Evolutionary conservation across 192 early-diverging fungal genomes (phyloP), one percentile per base, ranked within the genome.

Genomic region (Tieghemiomyces parasiticus): DNA sequence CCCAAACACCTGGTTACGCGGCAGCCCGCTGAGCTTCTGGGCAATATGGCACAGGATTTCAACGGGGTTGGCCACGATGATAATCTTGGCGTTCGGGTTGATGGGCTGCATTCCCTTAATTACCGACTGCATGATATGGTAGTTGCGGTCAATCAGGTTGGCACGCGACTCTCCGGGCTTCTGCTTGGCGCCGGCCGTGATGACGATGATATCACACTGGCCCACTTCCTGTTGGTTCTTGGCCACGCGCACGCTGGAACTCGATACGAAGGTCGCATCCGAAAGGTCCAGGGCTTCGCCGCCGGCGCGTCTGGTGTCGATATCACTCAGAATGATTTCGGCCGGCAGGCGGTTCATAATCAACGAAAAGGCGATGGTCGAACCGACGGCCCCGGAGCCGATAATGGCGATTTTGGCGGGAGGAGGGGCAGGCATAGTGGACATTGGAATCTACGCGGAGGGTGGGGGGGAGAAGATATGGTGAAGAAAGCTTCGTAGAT

Each of bases 161-260:
- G 80, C 76, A 58, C 90, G 77, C 2, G 81, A 74, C 71, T 92
- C 90, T 45, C 74, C 76, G 0, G 83, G 83, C 45, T 80, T 81
- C 62, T 92, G 90, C 47, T 85, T 85, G 26, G 88, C 88, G 22
- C 90, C 90, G 3, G 90, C 90, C 31, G 87, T 89, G 56, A 90
- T 71, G 50, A 92, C 78, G 56, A 92, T 84, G 42, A 92, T 83
- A 60, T 90, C 88, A 14, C 79, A 80, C 63, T 90, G 86, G 20
- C 90, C 87, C 0, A 86, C 86, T 38, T 90, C 87, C 65, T 81
- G 64, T n/a, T n/a, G n/a, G 50, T 67, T 71, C 31, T 79, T 71
- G 8, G 68, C 88, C 46, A 67, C 68, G 50, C 78, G 76, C 59
- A 88, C 73, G 24, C 66, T 66, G 25, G 83, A 84, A 30, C 75